phyloP scores from a whole-genome alignment of 1,284 basidiomycete species.

The Irpex sp. region DNA sequence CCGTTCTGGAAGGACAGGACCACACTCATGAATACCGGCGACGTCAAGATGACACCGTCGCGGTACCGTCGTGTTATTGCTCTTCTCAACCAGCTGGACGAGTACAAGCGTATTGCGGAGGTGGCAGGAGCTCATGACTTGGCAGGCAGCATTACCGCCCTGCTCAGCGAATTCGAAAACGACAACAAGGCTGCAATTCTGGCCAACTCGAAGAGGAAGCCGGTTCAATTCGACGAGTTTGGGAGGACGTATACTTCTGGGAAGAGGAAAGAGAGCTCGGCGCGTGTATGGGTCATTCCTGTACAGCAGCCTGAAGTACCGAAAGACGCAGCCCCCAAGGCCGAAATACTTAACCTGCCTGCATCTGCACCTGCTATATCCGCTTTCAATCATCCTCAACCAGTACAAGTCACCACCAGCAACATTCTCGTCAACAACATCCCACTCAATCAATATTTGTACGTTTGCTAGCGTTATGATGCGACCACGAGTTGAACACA shows the following conservation, averaged over 20 bases:
- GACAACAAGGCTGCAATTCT: slow-evolving; percentile 53
- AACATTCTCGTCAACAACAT: slow-evolving; percentile 80
- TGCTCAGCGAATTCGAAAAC: slow-evolving; percentile 67
- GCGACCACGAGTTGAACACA: background rate
- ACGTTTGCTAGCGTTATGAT: slow-evolving; percentile 7
- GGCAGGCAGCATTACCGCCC: slow-evolving; percentile 45
- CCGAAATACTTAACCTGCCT: slow-evolving; percentile 7
- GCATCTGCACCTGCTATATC: slow-evolving; percentile 4
- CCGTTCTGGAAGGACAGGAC: slow-evolving; percentile 68
- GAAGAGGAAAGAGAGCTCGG: slow-evolving; percentile 81
- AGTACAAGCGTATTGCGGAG: slow-evolving; percentile 66
- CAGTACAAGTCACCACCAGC: slow-evolving; percentile 24
- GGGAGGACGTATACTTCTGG: slow-evolving; percentile 85
- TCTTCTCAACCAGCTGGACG: slow-evolving; percentile 71
- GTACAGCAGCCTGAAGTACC: slow-evolving; percentile 34
- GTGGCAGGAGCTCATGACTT: slow-evolving; percentile 64
- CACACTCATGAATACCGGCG: slow-evolving; percentile 57
- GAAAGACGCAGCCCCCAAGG: slow-evolving; percentile 6
- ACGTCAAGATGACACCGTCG: slow-evolving; percentile 62
- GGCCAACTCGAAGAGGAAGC: slow-evolving; percentile 51
- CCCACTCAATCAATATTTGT: slow-evolving; percentile 78
- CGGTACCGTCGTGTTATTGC: slow-evolving; percentile 70
- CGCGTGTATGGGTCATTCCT: slow-evolving; percentile 94
- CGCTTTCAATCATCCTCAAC: slow-evolving; percentile 12
- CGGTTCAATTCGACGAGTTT: slow-evolving; percentile 60